phyloP scores from a whole-genome alignment of 2,329 filamentous ascomycete genomes.

The Xylariaceae sp. region DNA sequence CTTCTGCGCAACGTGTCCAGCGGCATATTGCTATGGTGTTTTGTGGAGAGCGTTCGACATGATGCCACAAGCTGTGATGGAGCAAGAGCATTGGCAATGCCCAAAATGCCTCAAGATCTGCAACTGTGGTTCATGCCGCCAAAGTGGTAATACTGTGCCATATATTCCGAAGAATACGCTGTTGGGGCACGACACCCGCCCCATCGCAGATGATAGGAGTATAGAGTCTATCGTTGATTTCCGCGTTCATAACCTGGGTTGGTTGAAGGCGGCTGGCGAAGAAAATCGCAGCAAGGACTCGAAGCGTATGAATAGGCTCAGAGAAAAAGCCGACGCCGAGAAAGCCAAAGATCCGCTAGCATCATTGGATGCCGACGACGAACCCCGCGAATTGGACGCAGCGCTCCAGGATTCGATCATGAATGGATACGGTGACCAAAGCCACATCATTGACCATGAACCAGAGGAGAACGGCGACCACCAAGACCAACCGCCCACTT shows the following conservation, averaged over 20 bases:
- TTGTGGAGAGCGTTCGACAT: slow-evolving; percentile 91
- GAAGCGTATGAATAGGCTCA: slow-evolving; percentile 63
- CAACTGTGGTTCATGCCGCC: slow-evolving; percentile 82
- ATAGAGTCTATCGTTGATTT: slow-evolving; percentile 93
- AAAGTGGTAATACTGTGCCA: slow-evolving; percentile 69
- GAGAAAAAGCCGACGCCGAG: slow-evolving; percentile 62
- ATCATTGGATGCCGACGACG: slow-evolving; percentile 38
- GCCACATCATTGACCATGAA: slow-evolving; percentile 42
- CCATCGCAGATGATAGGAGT: slow-evolving; percentile 88
- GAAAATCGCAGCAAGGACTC: slow-evolving; percentile 64
- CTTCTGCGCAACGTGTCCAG: slow-evolving; percentile 76
- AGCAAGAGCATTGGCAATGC: slow-evolving; percentile 84
- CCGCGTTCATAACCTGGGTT: slow-evolving; percentile 83
- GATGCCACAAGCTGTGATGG: slow-evolving; percentile 82
- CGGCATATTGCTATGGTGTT: slow-evolving; percentile 90
- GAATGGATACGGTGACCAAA: slow-evolving; percentile 45
- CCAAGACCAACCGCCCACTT: slow-evolving; percentile 23
- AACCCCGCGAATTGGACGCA: slow-evolving; percentile 40
- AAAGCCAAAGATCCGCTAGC: slow-evolving; percentile 56
- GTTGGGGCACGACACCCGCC: slow-evolving; percentile 88
- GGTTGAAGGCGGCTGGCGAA: slow-evolving; percentile 71
- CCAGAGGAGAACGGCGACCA: slow-evolving; percentile 19
- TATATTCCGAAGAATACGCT: slow-evolving; percentile 88
- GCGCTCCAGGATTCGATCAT: slow-evolving; percentile 42
- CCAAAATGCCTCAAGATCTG: slow-evolving; percentile 87